Base-by-base conservation (phyloP, 139 green algal species). In the Micromonas commoda region DNA sequence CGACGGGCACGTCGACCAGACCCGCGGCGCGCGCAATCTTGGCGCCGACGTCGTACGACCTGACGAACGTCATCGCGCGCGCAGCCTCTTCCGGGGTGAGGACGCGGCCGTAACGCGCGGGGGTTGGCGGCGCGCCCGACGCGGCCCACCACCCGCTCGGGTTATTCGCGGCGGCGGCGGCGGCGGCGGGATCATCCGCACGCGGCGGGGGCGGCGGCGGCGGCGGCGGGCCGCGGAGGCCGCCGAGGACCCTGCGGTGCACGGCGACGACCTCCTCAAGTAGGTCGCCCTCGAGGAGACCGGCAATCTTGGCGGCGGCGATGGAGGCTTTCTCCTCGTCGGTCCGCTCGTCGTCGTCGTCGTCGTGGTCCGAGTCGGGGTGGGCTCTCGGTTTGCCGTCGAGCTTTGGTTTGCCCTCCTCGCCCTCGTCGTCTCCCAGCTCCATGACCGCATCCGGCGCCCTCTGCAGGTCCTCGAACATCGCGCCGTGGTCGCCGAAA, bases 241-340 rank as follows among this genome's bases (percentile, higher is more conserved):
- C 65, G 57, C 29, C 34, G 61, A 80, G 87, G 37, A 90, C 81
- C 33, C 64, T 73, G 0, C 54, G 37, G 67, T 94, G 89, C 68
- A 90, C 61, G 2, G 26, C 29, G 2, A 93, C 91, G 1, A 92
- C 63, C 1, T 93, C 83, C 13, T 57, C 45, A 61, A 93, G 79
- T 35, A 92, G 61, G 52, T 86, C 75, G 0, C 91, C 91, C 24
- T 91, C 78, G 37, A 75, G 37, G 21, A 75, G 29, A 32, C 68
- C 68, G 1, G 68, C 68, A 16, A 61, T 75, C 19, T 26, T 38
- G 20, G 68, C 68, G 1, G 68, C 68, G 45, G 45, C 45, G 45
- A 57, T 57, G 9, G 9, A 9, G 16, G 26, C 63, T 19, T 69
- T 33, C 63, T 69, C 63, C 26, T 69, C 63, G 13, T 9, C 63